Percentiles rank a stretch among this genome's conserved stretches.
phyloP scores from a whole-genome alignment of 768 basidiomycete species.

The Podaxis mareebaensis region DNA sequence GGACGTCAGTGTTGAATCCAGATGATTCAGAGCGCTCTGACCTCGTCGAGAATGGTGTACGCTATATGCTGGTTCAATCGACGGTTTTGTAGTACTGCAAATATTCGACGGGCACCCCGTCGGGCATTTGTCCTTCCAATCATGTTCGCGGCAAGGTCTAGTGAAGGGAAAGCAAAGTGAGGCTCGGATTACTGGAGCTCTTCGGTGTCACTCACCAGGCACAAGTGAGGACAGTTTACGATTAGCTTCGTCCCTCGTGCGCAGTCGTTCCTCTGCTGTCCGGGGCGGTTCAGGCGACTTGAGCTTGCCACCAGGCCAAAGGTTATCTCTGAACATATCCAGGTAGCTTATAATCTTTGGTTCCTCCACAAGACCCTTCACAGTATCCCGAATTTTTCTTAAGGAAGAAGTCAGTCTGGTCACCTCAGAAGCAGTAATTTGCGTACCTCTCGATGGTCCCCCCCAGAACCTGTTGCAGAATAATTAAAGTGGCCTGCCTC shows the following conservation, averaged over 20 bases:
- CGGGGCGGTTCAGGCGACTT: constrained; percentile 63
- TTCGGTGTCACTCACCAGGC: constrained; percentile 59
- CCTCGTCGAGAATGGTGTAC: constrained; percentile 90
- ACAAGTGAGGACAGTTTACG: constrained; percentile 88
- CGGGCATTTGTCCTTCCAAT: constrained; percentile 97
- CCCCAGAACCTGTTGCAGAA: constrained; percentile 93
- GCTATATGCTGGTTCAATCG: constrained; percentile 93
- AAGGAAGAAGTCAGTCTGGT: constrained; percentile 7
- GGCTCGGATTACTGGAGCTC: not conserved
- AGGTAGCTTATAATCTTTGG: constrained; percentile 69
- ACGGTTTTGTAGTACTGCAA: constrained; percentile 90
- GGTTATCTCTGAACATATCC: constrained; percentile 61
- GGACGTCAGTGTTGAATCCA: not conserved
- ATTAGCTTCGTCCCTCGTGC: constrained; percentile 85
- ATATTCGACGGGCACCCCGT: constrained; percentile 88
- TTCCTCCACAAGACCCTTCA: constrained; percentile 66
- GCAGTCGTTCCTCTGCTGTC: constrained; percentile 75
- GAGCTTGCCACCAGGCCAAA: constrained; percentile 88
- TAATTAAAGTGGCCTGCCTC: constrained; percentile 93
- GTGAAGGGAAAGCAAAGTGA: constrained; percentile 2
- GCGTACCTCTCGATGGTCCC: constrained; percentile 92
- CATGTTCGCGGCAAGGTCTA: constrained; percentile 96
- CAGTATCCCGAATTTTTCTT: constrained; percentile 87
- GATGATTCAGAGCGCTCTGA: constrained; percentile 31
- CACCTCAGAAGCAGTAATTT: not conserved